Conservation (phyloP, 495 filamentous ascomycete species). For the Penicillium mononematosum region DNA sequence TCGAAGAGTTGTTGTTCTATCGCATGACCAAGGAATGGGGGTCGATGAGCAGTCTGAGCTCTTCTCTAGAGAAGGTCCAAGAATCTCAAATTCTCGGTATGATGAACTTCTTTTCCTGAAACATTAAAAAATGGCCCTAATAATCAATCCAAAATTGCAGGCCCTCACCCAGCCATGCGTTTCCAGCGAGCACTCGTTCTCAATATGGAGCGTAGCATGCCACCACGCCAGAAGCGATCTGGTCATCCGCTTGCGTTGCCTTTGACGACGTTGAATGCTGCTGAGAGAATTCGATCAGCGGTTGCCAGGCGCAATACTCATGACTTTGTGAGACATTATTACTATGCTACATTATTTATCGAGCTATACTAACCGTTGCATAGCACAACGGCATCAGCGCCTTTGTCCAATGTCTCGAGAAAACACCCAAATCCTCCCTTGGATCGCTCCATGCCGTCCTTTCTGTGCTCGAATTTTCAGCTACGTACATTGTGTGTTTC, state of each 20-base stretch:
- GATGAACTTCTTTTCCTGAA: background rate
- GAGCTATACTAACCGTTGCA: background rate
- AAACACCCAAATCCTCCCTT: background rate
- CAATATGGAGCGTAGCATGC: constrained; percentile 1
- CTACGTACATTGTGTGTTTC: constrained; percentile 10
- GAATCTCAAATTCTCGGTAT: constrained; percentile 13
- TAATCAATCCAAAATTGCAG: background rate
- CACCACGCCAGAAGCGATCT: background rate
- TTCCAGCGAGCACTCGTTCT: constrained; percentile 4
- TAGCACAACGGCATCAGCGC: background rate
- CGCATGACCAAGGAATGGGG: constrained; percentile 17
- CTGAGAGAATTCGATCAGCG: constrained; percentile 1
- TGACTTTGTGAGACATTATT: background rate
- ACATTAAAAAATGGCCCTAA: background rate
- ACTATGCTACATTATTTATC: background rate
- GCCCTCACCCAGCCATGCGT: background rate
- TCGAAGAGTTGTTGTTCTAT: constrained; percentile 26
- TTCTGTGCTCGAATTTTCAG: constrained; percentile 7
- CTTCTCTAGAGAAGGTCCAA: constrained; percentile 11
- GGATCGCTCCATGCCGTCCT: constrained; percentile 1
- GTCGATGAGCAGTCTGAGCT: constrained; percentile 1
- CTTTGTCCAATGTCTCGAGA: background rate
- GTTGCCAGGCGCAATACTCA: background rate
- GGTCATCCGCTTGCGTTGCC: background rate
- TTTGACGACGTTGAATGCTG: background rate